A percentile compares a stretch with the other conserved stretches of the same genome.
phyloP scores from a whole-genome alignment of 2,329 filamentous ascomycete species.

The Dendrostoma leiphaemia region DNA sequence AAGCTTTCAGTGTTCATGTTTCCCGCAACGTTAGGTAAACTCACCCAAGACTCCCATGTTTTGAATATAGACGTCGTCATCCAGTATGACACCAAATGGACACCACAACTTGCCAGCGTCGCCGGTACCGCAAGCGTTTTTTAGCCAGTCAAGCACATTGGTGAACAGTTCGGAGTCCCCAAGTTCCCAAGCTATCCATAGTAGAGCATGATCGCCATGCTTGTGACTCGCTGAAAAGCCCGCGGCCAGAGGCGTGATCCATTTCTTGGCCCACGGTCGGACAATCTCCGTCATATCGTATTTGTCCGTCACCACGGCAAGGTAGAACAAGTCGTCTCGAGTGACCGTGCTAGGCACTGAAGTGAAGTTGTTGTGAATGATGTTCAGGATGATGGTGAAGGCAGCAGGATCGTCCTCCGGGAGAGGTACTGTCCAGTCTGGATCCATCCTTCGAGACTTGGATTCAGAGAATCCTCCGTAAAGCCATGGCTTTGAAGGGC shows the following conservation, averaged over 20 bases:
- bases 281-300: slow-evolving; percentile 26
- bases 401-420: slow-evolving; percentile 30
- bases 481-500: background rate
- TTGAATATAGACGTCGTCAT: too few species aligned
- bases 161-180: background rate
- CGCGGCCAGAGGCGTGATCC: background rate
- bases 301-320: slow-evolving; percentile 30
- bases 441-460: background rate
- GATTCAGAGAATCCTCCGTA: background rate
- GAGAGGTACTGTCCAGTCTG: slow-evolving; percentile 27
- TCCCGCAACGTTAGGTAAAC: too few species aligned
- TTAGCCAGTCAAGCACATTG: too few species aligned
- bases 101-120: too few species aligned
- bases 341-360: slow-evolving; percentile 23
- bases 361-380: slow-evolving; percentile 29
- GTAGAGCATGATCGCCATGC: background rate
- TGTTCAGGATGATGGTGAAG: slow-evolving; percentile 28
- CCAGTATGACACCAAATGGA: too few species aligned
- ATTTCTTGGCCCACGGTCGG: background rate
- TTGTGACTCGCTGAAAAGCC: background rate
- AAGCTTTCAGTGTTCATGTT: too few species aligned
- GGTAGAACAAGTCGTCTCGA: slow-evolving; percentile 25
- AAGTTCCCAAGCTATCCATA: background rate
- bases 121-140: too few species aligned
- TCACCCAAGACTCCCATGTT: too few species aligned